phyloP scores from a whole-genome alignment of 2,329 filamentous ascomycete genomes.

The Chaetomium olivaceum region DNA sequence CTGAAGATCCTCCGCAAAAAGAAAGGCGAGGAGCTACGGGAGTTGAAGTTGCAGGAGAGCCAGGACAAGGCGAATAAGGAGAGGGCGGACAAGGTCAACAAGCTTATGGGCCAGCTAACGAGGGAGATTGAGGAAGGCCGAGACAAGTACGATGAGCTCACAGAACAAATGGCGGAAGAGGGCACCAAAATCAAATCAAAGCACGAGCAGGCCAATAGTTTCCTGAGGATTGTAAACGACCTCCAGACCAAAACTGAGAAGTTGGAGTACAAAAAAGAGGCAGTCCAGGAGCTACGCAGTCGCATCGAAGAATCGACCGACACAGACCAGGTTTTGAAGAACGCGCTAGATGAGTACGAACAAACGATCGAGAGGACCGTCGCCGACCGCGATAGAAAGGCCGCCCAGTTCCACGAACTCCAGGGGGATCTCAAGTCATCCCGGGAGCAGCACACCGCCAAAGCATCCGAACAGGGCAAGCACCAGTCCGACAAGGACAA shows the following conservation, averaged over 20 bases:
- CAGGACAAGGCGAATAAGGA: constrained; percentile 84
- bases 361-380: constrained; percentile 67
- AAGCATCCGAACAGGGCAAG: constrained; percentile 69
- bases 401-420: constrained; percentile 66
- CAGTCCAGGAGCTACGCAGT: constrained; percentile 66
- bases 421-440: constrained; percentile 49
- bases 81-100: constrained; percentile 71
- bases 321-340: constrained; percentile 72
- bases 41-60: constrained; percentile 72
- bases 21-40: constrained; percentile 72
- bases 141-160: constrained; percentile 59
- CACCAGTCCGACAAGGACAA: constrained; percentile 84
- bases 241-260: constrained; percentile 76
- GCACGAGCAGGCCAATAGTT: constrained; percentile 71
- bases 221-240: constrained; percentile 71
- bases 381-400: constrained; percentile 63
- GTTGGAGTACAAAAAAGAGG: constrained; percentile 67
- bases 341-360: constrained; percentile 74
- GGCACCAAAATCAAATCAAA: constrained; percentile 58
- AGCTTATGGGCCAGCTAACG: constrained; percentile 61
- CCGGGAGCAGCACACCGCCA: constrained; percentile 51
- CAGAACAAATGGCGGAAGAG: constrained; percentile 60
- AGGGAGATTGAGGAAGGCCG: constrained; percentile 63
- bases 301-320: constrained; percentile 78
- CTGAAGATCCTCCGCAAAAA: constrained; percentile 84